Evolutionary conservation across 768 basidiomycete genomes (phyloP), one percentile per base, ranked within the genome.

Genomic region (Xerocomus potaroensis): DNA sequence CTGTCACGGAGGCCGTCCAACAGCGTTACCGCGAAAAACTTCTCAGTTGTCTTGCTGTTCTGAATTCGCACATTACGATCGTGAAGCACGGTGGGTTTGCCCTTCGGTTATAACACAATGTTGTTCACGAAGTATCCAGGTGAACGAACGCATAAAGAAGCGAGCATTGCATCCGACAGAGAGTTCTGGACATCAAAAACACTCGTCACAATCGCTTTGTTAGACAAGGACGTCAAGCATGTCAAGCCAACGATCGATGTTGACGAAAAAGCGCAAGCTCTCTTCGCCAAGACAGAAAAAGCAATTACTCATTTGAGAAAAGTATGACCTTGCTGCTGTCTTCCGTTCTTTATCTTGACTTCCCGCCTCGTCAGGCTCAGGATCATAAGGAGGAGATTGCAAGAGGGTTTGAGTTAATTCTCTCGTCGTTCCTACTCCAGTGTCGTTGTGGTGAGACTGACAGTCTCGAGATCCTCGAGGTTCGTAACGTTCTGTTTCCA

Each of bases 151-250:
- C 64, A 64, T 18, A 86, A 82, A 61, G 60, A 73, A n/a, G 63
- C 77, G 15, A 84, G 78, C 2, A 77, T 79, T 18, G 78, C 85
- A 30, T 76, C 80, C 7, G 78, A 88, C 48, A 89, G 90, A 23
- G 76, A 83, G 55, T 80, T 89, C 50, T 96, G 92, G 92, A 71
- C 87, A 8, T 74, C 80, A 3, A 80, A 80, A 58, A 77, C 80
- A 9, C 70, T 92, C 10, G 61, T 69, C 5, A 79, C 73, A 11
- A 73, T 88, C 46, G 67, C 70, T 39, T 48, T 59, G 36, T 61
- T 94, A 23, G 82, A 87, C 62, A 69, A 72, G 33, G 86, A 91
- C 61, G 60, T 63, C 24, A 91, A 90, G 59, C 87, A 91, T 50
- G 75, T 84, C 41, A 67, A 72, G 6, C 53, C 70, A 5, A 65